Percentiles rank a stretch among this genome's conserved stretches.
Evolutionary conservation across 139 green algal genomes (phyloP).

Genomic region (Asterochloris erici): DNA sequence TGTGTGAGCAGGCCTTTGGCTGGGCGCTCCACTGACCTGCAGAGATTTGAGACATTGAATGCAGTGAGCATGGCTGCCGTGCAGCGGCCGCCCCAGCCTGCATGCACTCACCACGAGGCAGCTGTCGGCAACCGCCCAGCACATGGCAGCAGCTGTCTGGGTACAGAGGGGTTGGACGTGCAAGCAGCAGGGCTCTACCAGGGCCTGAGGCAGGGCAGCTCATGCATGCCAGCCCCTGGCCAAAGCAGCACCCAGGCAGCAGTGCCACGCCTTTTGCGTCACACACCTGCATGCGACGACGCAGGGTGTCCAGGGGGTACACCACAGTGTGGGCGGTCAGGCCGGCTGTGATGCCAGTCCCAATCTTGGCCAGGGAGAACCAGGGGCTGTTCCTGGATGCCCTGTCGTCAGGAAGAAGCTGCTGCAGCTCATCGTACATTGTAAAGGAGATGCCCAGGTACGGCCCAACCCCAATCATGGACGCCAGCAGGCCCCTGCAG

Average conservation of each 20-base stretch:
- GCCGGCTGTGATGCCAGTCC: slow-evolving; percentile 46
- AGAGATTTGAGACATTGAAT: background rate
- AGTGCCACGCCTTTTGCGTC: slow-evolving; percentile 3
- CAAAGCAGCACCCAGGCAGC: background rate
- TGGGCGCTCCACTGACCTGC: slow-evolving; percentile 10
- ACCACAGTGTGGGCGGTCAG: slow-evolving; percentile 47
- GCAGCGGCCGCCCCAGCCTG: no score
- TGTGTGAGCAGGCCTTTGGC: background rate
- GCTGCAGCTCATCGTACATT: slow-evolving; percentile 34
- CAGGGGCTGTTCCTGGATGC: slow-evolving; percentile 27
- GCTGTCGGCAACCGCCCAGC: background rate
- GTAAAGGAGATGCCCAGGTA: slow-evolving; percentile 57
- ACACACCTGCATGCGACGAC: slow-evolving; percentile 59
- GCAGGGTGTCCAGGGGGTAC: slow-evolving; percentile 65
- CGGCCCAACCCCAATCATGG: slow-evolving; percentile 46
- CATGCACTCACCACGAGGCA: background rate
- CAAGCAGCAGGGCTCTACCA: background rate
- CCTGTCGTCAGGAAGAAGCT: slow-evolving; percentile 39
- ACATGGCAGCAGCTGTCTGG: background rate
- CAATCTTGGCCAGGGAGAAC: slow-evolving; percentile 60
- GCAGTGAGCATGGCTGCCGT: background rate
- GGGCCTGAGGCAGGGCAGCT: background rate
- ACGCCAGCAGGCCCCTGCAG: slow-evolving; percentile 54
- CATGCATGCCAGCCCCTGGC: background rate
- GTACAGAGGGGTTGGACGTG: background rate